Percentiles rank a stretch among this genome's conserved stretches.
Evolutionary conservation across 2,329 filamentous ascomycete genomes (phyloP).

Genomic region (Pseudodiploospora longispora): DNA sequence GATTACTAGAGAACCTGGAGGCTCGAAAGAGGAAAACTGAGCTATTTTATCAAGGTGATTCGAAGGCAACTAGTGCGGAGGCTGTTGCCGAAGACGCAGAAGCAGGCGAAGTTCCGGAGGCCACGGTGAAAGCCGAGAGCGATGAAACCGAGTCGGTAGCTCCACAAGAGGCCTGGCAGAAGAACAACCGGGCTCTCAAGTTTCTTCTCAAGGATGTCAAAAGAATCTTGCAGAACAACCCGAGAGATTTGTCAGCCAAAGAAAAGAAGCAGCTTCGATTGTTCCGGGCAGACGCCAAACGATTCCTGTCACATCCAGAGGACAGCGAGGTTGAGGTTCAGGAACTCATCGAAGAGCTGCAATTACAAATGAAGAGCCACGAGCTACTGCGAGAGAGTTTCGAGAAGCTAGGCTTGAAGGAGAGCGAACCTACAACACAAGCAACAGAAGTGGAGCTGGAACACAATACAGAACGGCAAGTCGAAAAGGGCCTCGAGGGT

Average conservation of each 20-base stretch:
- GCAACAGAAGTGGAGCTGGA: slow-evolving; percentile 12
- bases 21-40: slow-evolving; percentile 19
- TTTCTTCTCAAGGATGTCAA: slow-evolving; percentile 24
- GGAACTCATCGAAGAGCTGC: slow-evolving; percentile 24
- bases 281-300: slow-evolving; percentile 59
- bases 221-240: slow-evolving; percentile 33
- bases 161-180: slow-evolving; percentile 16
- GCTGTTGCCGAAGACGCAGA: slow-evolving; percentile 11
- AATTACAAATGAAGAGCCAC: slow-evolving; percentile 25
- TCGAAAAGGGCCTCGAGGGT: slow-evolving; percentile 27
- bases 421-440: slow-evolving; percentile 4
- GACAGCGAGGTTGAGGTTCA: slow-evolving; percentile 19
- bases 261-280: slow-evolving; percentile 68
- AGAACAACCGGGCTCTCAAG: slow-evolving; percentile 18
- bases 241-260: slow-evolving; percentile 51
- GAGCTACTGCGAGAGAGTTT: slow-evolving; percentile 22
- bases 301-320: slow-evolving; percentile 42
- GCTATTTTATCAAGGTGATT: slow-evolving; percentile 12
- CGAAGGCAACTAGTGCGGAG: slow-evolving; percentile 9
- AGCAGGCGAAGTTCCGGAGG: slow-evolving; percentile 9
- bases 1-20: slow-evolving; percentile 18
- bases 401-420: slow-evolving; percentile 18
- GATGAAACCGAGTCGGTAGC: slow-evolving; percentile 13
- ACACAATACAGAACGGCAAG: slow-evolving; percentile 22
- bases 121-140: slow-evolving; percentile 14